A percentile compares a stretch with the other conserved stretches of the same genome.
Evolutionary conservation across 805 yeast genomes (phyloP).

Genomic region (Teunomyces barrocoloradensis): DNA sequence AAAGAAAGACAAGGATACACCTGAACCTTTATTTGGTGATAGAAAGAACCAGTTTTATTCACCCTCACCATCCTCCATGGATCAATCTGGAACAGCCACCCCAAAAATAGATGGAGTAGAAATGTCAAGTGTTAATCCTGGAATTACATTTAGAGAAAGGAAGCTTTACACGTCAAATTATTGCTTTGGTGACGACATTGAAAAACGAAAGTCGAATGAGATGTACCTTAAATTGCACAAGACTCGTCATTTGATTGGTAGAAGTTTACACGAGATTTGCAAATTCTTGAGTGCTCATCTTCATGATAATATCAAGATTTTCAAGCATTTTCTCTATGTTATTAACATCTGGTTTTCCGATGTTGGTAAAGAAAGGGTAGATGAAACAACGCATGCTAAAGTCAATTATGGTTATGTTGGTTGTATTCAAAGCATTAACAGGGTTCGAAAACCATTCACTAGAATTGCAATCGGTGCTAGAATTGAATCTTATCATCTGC

Average conservation of each 20-base stretch:
- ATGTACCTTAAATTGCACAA: conserved; percentile 51
- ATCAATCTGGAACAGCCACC: conserved; percentile 39
- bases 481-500: conserved; percentile 68
- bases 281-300: conserved; percentile 45
- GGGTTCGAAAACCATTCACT: conserved; percentile 67
- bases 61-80: conserved; percentile 13
- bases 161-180: conserved; percentile 65
- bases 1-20: conserved; percentile 7
- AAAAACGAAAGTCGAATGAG: conserved; percentile 36
- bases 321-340: conserved; percentile 60
- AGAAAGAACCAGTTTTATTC: conserved; percentile 9
- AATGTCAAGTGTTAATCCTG: conserved; percentile 51
- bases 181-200: conserved; percentile 55
- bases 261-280: conserved; percentile 57
- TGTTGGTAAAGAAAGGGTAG: conserved; percentile 68
- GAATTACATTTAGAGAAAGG: conserved; percentile 54
- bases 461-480: conserved; percentile 76
- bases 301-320: conserved; percentile 62
- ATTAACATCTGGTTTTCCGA: conserved; percentile 77
- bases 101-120: conserved; percentile 44
- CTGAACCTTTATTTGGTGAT: conserved; percentile 3
- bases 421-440: conserved; percentile 60
- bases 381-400: conserved; percentile 54
- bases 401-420: conserved; percentile 56
- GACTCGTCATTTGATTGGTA: conserved; percentile 58